Conservation (phyloP, 2,329 filamentous ascomycete species). For the Elsinoe batatas region DNA sequence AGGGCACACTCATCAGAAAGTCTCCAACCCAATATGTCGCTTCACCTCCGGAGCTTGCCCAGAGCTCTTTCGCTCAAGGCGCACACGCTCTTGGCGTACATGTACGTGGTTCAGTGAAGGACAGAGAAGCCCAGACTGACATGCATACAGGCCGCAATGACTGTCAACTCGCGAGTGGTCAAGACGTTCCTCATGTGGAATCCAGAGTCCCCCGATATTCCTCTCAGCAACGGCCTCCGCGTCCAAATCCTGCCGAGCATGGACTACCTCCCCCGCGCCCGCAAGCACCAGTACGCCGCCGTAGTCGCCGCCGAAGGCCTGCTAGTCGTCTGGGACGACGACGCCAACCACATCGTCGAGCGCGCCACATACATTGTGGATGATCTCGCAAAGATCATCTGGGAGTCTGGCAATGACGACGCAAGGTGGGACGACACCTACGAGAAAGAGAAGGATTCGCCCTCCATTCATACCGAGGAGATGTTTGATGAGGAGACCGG, state of each 20-base stretch:
- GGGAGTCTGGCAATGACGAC: conserved; percentile 48
- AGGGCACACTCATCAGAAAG: conserved; percentile 65
- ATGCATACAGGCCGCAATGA: conserved; percentile 57
- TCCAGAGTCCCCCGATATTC: conserved; percentile 63
- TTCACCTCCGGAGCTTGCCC: conserved; percentile 55
- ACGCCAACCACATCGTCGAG: conserved; percentile 58
- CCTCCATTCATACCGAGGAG: conserved; percentile 42
- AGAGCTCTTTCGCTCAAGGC: conserved; percentile 54
- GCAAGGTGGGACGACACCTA: conserved; percentile 47
- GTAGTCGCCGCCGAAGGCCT: conserved; percentile 63
- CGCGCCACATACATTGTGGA: conserved; percentile 63
- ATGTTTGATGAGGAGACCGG: conserved; percentile 62
- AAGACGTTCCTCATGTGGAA: conserved; percentile 67
- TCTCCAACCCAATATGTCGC: conserved; percentile 60
- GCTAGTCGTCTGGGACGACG: conserved; percentile 74
- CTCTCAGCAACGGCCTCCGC: conserved; percentile 64
- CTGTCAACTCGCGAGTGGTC: conserved; percentile 68
- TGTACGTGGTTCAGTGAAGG: conserved; percentile 34
- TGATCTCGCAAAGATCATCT: conserved; percentile 68
- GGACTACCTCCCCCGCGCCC: conserved; percentile 57
- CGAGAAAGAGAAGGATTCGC: conserved; percentile 27
- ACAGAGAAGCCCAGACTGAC: conserved; percentile 17
- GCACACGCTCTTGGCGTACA: conserved; percentile 60
- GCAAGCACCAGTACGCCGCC: conserved; percentile 72
- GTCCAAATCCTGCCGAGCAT: conserved; percentile 68